These are phyloP conservation scores for Aspergillus costaricaensis DNA, from an alignment of 2,329 filamentous ascomycete genomes.

Conservation along the genomic window DNA sequence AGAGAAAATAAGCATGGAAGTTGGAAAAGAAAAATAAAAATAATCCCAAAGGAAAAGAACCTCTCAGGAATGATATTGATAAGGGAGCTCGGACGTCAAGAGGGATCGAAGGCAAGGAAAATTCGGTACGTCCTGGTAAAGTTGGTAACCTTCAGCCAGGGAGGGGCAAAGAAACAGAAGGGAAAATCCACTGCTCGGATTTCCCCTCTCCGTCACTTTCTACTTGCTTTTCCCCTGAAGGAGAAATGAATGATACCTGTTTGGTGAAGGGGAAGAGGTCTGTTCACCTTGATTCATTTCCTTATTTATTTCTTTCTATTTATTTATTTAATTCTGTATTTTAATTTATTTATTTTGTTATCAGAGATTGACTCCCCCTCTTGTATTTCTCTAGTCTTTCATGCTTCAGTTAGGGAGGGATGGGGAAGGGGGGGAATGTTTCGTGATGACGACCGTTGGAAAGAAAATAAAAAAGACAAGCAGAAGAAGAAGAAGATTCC, in stretches of 20 bases:
- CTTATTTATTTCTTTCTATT: no score
- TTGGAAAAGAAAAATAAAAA: slow-evolving; percentile 10
- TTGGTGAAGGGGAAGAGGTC: neutral
- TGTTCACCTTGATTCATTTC: neutral
- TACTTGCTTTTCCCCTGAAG: neutral
- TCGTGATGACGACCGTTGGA: neutral
- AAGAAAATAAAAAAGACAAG: no score
- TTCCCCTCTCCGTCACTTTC: neutral
- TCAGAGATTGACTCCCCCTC: neutral
- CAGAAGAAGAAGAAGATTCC: no score
- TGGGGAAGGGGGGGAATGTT: neutral
- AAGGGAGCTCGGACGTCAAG: slow-evolving; percentile 11
- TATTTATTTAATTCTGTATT: no score
- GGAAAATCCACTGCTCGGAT: neutral
- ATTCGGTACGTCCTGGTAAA: slow-evolving; percentile 6
- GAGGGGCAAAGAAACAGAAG: neutral
- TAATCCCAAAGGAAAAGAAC: slow-evolving; percentile 8
- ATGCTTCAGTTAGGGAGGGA: neutral
- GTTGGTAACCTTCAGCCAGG: slow-evolving; percentile 1
- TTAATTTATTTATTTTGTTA: no score
- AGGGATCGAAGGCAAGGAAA: slow-evolving; percentile 1
- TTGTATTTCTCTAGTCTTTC: neutral
- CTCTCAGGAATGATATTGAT: slow-evolving; percentile 10
- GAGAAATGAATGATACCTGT: neutral
- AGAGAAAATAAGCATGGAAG: slow-evolving; percentile 10